These are phyloP conservation scores for Sclerotinia nivalis DNA, from an alignment of 2,329 filamentous ascomycete species.

Conservation along the genomic window DNA sequence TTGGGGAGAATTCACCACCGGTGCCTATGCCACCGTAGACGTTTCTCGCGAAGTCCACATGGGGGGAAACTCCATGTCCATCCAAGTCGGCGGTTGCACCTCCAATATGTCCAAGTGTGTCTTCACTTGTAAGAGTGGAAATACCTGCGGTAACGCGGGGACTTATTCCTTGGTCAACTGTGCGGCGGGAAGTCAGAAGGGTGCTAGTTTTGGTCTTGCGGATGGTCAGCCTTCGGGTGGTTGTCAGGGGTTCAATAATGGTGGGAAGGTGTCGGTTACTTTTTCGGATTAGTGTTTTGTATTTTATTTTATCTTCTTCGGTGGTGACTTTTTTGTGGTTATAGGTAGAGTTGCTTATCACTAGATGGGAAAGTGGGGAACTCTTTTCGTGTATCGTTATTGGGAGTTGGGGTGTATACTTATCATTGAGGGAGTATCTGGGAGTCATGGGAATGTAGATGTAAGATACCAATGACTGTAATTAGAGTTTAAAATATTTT, in stretches of 20 bases:
- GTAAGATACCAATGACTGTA: background rate
- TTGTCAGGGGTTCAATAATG: conserved; percentile 24
- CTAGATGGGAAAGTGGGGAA: background rate
- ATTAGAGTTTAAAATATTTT: background rate
- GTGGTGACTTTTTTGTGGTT: background rate
- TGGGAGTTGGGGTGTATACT: background rate
- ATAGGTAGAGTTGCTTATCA: background rate
- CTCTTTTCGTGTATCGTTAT: background rate
- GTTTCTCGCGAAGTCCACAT: conserved; percentile 26
- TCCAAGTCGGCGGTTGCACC: conserved; percentile 16
- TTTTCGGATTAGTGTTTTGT: conserved; percentile 3
- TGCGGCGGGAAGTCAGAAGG: conserved; percentile 16
- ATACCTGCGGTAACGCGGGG: conserved; percentile 6
- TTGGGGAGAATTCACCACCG: conserved; percentile 27
- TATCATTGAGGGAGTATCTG: background rate
- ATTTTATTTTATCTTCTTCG: background rate
- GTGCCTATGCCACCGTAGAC: conserved; percentile 24
- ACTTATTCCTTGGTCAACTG: conserved; percentile 20
- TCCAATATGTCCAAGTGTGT: conserved; percentile 19
- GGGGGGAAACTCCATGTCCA: conserved; percentile 24
- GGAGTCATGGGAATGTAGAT: background rate
- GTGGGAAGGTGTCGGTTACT: conserved; percentile 8
- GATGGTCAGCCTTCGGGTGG: conserved; percentile 19
- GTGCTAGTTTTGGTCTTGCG: conserved; percentile 10
- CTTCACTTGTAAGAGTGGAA: conserved; percentile 16